Conservation (phyloP, 2,329 filamentous ascomycete species). For the Trichoderma atrobrunneum region DNA sequence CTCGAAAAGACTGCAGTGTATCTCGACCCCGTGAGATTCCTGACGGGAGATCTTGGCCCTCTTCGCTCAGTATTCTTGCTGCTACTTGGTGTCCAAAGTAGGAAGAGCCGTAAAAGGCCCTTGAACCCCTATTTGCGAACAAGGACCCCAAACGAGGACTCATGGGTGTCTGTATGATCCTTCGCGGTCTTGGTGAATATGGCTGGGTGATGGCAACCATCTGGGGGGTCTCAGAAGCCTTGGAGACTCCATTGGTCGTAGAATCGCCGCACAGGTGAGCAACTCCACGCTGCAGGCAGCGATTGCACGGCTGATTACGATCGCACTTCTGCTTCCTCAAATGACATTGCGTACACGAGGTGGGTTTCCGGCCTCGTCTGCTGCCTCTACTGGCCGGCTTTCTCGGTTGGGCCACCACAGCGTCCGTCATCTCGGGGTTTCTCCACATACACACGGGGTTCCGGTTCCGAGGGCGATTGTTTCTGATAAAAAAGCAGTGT, state of each 20-base stretch:
- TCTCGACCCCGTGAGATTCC: conserved; percentile 6
- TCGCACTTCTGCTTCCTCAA: conserved; percentile 11
- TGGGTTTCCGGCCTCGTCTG: conserved; percentile 11
- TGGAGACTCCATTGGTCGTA: neutral
- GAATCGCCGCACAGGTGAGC: conserved; percentile 7
- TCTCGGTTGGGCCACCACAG: neutral
- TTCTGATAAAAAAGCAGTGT: neutral
- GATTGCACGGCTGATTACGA: conserved; percentile 9
- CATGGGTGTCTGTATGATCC: neutral
- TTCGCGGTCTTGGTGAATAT: neutral
- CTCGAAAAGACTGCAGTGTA: conserved; percentile 2
- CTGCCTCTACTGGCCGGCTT: neutral
- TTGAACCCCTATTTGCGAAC: neutral
- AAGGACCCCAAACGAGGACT: conserved; percentile 2
- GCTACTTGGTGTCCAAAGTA: conserved; percentile 10
- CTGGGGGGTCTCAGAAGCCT: neutral
- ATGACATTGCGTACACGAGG: conserved; percentile 8
- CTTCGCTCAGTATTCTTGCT: conserved; percentile 2
- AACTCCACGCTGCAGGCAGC: conserved; percentile 10
- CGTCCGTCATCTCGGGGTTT: neutral
- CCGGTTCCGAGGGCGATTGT: neutral
- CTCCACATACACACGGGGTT: neutral
- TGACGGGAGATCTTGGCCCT: neutral
- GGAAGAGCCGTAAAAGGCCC: conserved; percentile 8
- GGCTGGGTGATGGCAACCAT: neutral